Base-by-base conservation (phyloP, 352 stramenopile species). In the Pythium dissotocum region DNA sequence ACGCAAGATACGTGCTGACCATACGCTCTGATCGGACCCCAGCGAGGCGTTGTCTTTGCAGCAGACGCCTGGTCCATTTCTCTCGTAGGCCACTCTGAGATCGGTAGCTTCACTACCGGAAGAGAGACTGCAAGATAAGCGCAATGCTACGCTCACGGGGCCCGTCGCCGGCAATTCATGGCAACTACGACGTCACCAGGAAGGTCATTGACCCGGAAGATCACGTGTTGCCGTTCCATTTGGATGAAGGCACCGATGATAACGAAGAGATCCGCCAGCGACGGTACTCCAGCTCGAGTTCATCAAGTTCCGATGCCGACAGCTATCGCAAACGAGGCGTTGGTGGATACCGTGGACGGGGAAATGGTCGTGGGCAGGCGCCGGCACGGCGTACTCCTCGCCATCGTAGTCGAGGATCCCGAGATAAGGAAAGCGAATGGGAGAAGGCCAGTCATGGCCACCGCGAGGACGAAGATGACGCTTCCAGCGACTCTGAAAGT, bases 161-260 rank as follows among this genome's bases (percentile, higher is more conserved):
- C 21, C 8, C 46, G 21, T 21, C 48, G 24, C n/a, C 59, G 14
- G 6, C 53, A 5, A 26, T 33, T n/a, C 32, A 67, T n/a, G 8
- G 12, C 16, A 46, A 61, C 24, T 36, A 63, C n/a, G n/a, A n/a
- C n/a, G n/a, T n/a, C n/a, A n/a, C n/a, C n/a, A n/a, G n/a, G n/a
- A n/a, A n/a, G n/a, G n/a, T n/a, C n/a, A n/a, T n/a, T n/a, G n/a
- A n/a, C 44, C 18, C 38, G 28, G 58, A 84, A 54, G 89, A 87
- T 68, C 81, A 91, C 46, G 83, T 91, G 28, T 65, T 85, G 8
- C 81, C 79, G 6, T 91, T 90, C 61, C 63, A 75, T 2, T 32
- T 88, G 26, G 82, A 88, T 56, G 75, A 79, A 8, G 78, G 76
- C 26, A 79, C 78, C 0, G 73, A 76, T 12, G 76, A 85, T 44